Base-by-base conservation (phyloP, 371 early-diverging fungal genomes). In the Blakeslea trispora region DNA sequence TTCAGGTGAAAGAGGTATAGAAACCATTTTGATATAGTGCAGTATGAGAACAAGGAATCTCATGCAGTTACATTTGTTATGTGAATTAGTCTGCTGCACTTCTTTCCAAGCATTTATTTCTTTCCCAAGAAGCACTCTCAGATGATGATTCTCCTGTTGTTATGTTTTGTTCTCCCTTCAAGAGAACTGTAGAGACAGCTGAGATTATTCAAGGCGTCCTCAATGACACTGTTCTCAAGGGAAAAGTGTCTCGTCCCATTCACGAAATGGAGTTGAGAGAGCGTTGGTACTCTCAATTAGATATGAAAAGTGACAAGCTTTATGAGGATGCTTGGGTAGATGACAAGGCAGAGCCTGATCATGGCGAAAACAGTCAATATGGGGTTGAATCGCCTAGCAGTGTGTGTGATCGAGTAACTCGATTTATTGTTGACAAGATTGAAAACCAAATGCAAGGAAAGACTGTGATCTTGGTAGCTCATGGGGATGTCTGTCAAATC, bases 401-500 rank as follows among this genome's bases (percentile, higher is more conserved):
- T 28, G 79, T 79, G 5, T 67, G 65, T 44, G 71, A 72, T 23
- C 67, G 76, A 32, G 65, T 71, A 1, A 72, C 71, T 9, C 58
- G 51, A 3, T 74, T 76, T 44, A 76, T 79, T 52, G 54, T 56
- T 4, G 63, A 69, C 5, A 64, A 69, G 10, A 69, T 79, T 22
- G 79, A 79, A 44, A 51, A 42, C 41, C 65, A 79, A 45, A 56
- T 69, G 68, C 59, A 75, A 58, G 65, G 61, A 21, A 69, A 73
- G 54, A 63, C 53, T 18, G 64, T 79, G 10, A 63, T 79, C 14
- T 60, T 79, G 22, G 75, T 79, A 0, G 71, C 73, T 15, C 80
- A 79, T 54, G 80, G 80, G 10, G 80, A 79, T 54, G 63, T 76
- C 17, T 70, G 70, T 50, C 80, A 79, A 51, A 76, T 76, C 37